phyloP scores from a whole-genome alignment of 2,329 filamentous ascomycete species.

The Ambrosiella beaveri region DNA sequence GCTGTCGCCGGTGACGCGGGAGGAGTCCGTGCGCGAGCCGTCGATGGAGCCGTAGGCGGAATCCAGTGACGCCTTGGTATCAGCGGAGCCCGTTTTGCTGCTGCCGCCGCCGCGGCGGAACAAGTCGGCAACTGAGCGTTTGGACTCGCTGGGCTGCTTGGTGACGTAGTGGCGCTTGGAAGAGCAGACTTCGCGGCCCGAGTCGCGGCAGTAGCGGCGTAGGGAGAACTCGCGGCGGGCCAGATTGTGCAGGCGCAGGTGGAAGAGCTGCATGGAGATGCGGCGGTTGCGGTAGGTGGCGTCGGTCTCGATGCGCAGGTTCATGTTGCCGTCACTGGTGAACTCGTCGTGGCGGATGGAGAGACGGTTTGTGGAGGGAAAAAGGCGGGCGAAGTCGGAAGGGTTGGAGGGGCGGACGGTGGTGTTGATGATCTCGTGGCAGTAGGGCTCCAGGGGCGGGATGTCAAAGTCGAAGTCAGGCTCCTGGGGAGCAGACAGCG shows the following conservation, averaged over 20 bases:
- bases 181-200: constrained; percentile 82
- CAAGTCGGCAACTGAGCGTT: constrained; percentile 11
- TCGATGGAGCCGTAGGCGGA: neutral
- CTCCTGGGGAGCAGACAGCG: constrained; percentile 14
- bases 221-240: constrained; percentile 76
- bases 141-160: neutral
- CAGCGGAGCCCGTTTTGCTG: neutral
- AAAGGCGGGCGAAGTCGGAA: constrained; percentile 65
- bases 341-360: constrained; percentile 80
- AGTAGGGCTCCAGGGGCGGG: constrained; percentile 39
- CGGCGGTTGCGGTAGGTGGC: constrained; percentile 47
- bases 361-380: constrained; percentile 67
- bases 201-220: constrained; percentile 79
- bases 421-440: constrained; percentile 42
- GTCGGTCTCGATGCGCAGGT: constrained; percentile 66
- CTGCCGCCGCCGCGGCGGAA: constrained; percentile 6
- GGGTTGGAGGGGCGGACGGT: constrained; percentile 63
- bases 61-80: neutral
- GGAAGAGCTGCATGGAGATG: constrained; percentile 64
- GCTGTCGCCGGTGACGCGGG: neutral
- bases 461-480: constrained; percentile 22
- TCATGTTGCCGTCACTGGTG: constrained; percentile 89
- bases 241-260: constrained; percentile 87
- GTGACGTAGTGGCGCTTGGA: constrained; percentile 54
- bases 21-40: neutral